Conservation (phyloP, 2,329 filamentous ascomycete species). For the Ceratocystis harringtonii region DNA sequence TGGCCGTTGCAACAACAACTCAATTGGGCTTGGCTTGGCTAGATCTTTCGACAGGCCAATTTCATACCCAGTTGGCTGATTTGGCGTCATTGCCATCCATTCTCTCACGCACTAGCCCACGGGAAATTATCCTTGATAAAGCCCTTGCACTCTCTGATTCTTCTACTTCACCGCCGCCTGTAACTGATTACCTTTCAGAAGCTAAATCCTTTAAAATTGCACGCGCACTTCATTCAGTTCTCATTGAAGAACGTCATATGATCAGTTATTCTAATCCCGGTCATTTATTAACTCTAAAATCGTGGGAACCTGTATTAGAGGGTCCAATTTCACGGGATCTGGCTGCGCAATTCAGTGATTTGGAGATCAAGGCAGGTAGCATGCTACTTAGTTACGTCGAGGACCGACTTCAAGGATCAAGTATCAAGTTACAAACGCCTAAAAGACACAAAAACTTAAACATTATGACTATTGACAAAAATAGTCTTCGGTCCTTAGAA, state of each 20-base stretch:
- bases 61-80: conserved; percentile 67
- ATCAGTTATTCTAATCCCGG: conserved; percentile 52
- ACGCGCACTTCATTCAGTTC: conserved; percentile 48
- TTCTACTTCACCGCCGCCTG: not conserved
- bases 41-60: conserved; percentile 87
- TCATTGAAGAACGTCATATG: conserved; percentile 60
- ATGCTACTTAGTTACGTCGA: conserved; percentile 74
- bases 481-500: conserved; percentile 77
- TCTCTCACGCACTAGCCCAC: conserved; percentile 66
- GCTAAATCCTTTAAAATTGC: conserved; percentile 26
- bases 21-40: conserved; percentile 75
- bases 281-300: conserved; percentile 35
- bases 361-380: conserved; percentile 64
- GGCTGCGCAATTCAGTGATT: conserved; percentile 41
- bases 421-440: conserved; percentile 72
- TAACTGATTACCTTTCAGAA: not conserved
- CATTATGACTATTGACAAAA: conserved; percentile 82
- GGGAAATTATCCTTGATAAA: conserved; percentile 69
- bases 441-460: conserved; percentile 57
- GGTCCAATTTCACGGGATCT: conserved; percentile 44
- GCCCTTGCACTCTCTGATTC: conserved; percentile 15
- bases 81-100: conserved; percentile 60
- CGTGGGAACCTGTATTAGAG: conserved; percentile 69
- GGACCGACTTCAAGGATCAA: conserved; percentile 59
- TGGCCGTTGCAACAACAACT: not conserved